These are phyloP conservation scores for Gossypium australe DNA, from an alignment of 345 rosid genomes.

Conservation along the genomic window DNA sequence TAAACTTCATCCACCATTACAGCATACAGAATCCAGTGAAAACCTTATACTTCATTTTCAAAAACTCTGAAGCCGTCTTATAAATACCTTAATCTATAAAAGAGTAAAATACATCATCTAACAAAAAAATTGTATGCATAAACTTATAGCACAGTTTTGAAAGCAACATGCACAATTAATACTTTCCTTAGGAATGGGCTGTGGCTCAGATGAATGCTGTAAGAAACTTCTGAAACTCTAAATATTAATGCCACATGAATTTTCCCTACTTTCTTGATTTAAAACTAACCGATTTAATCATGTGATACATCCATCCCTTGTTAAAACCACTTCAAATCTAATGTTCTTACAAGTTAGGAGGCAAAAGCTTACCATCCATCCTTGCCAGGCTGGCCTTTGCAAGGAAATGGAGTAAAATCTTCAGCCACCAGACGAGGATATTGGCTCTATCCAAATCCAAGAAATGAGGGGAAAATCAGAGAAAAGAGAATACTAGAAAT, in stretches of 20 bases:
- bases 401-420: constrained; percentile 74
- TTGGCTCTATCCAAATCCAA: constrained; percentile 62
- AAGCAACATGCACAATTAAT: not conserved
- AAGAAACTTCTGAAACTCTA: not conserved
- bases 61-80: not conserved
- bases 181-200: not conserved
- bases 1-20: not conserved
- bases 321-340: not conserved
- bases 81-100: not conserved
- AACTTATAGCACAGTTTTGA: not conserved
- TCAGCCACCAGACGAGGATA: constrained; percentile 89
- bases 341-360: not conserved
- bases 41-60: not conserved
- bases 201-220: not conserved
- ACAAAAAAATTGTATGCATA: not conserved
- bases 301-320: not conserved
- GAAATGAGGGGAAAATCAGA: not conserved
- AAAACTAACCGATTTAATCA: not conserved
- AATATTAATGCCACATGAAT: not conserved
- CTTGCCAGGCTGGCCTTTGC: constrained; percentile 85
- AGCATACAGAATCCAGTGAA: not conserved
- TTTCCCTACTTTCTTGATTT: not conserved
- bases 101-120: not conserved
- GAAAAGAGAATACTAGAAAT: not conserved
- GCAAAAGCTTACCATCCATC: constrained; percentile 77